Evolutionary conservation across 306 rosid genomes (phyloP).

Genomic region (Gastrolobium villosum): DNA sequence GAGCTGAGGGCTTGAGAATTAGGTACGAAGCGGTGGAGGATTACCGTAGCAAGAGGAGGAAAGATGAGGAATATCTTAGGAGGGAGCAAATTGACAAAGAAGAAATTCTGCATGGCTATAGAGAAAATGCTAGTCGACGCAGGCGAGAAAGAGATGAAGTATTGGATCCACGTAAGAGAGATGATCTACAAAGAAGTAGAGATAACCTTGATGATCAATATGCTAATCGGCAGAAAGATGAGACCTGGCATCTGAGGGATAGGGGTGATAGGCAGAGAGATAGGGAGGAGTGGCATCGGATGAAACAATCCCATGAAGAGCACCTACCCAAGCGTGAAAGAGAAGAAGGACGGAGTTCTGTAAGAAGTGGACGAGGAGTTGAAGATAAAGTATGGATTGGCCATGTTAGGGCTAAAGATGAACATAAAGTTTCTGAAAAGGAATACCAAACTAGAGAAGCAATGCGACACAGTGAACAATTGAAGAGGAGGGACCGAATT

Average conservation of each 20-base stretch:
- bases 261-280: slow-evolving; percentile 89
- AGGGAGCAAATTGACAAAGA: slow-evolving; percentile 86
- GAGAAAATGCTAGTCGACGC: slow-evolving; percentile 70
- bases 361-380: slow-evolving; percentile 76
- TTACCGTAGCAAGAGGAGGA: slow-evolving; percentile 88
- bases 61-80: slow-evolving; percentile 83
- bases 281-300: slow-evolving; percentile 89
- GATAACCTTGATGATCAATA: slow-evolving; percentile 81
- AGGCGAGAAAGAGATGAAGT: slow-evolving; percentile 88
- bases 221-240: slow-evolving; percentile 85
- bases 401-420: slow-evolving; percentile 78
- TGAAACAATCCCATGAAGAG: slow-evolving; percentile 86
- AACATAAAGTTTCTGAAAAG: slow-evolving; percentile 75
- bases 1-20: slow-evolving; percentile 79
- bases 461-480: slow-evolving; percentile 71
- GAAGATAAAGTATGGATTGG: slow-evolving; percentile 88
- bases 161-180: slow-evolving; percentile 82
- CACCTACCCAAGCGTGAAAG: slow-evolving; percentile 78
- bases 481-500: slow-evolving; percentile 81
- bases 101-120: slow-evolving; percentile 71
- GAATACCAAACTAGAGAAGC: slow-evolving; percentile 79
- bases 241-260: slow-evolving; percentile 75
- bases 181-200: slow-evolving; percentile 76
- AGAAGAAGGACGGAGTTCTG: slow-evolving; percentile 79
- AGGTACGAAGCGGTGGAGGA: slow-evolving; percentile 82